Conservation (phyloP, 75 land plant genomes). For the Selaginella moellendorffii region DNA sequence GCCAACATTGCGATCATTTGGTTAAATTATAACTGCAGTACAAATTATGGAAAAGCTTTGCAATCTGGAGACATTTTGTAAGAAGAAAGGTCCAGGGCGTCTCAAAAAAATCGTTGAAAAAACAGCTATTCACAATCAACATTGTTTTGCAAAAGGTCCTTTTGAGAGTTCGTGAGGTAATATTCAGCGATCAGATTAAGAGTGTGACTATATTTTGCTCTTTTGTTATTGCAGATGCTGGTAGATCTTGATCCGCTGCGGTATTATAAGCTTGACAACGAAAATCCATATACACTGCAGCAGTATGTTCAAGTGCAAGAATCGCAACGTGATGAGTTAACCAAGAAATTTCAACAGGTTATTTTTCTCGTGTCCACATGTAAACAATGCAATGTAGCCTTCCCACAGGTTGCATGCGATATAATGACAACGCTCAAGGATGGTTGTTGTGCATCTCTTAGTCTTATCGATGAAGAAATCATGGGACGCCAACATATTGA, state of each 20-base stretch:
- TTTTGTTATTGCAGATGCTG: not conserved
- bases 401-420: constrained; percentile 9
- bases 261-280: not conserved
- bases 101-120: not conserved
- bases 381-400: not conserved
- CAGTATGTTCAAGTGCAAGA: constrained; percentile 5
- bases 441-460: constrained; percentile 10
- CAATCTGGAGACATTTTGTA: constrained; percentile 24
- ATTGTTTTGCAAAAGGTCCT: constrained; percentile 13
- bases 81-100: constrained; percentile 14
- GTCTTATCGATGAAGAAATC: constrained; percentile 11
- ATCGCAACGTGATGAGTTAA: not conserved
- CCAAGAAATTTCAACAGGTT: constrained; percentile 6
- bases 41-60: constrained; percentile 25
- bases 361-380: not conserved
- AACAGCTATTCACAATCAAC: constrained; percentile 14
- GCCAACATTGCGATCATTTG: not conserved
- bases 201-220: not conserved
- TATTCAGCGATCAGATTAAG: not conserved
- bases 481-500: constrained; percentile 11
- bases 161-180: constrained; percentile 19
- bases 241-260: not conserved
- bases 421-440: constrained; percentile 6
- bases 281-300: not conserved
- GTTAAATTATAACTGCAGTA: constrained; percentile 13